Evolutionary conservation across 2,329 filamentous ascomycete genomes (phyloP).

Genomic region (Hypoxylon sp.): DNA sequence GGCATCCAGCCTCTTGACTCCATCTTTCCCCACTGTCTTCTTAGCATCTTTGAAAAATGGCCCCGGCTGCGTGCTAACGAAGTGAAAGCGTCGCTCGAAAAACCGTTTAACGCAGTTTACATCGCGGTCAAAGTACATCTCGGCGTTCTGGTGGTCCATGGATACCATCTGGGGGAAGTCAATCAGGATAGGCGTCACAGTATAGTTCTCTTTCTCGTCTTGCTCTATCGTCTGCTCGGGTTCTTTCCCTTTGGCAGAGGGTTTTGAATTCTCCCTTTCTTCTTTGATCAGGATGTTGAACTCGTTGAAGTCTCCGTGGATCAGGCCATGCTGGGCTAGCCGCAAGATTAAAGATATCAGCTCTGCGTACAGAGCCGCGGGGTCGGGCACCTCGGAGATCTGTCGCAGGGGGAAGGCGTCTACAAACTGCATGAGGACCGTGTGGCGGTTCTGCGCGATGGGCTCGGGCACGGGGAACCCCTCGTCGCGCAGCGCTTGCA

Average conservation of each 20-base stretch:
- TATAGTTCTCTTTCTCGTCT: constrained; percentile 57
- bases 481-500: constrained; percentile 86
- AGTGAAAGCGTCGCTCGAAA: constrained; percentile 90
- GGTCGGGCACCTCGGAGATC: constrained; percentile 85
- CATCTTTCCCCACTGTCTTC: constrained; percentile 77
- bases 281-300: constrained; percentile 98
- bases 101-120: constrained; percentile 96
- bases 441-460: constrained; percentile 90
- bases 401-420: constrained; percentile 94
- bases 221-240: constrained; percentile 36
- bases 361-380: constrained; percentile 89
- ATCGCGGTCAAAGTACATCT: constrained; percentile 98
- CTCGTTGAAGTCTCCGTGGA: constrained; percentile 99
- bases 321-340: constrained; percentile 87
- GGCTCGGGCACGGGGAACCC: constrained; percentile 93
- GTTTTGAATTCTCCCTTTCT: constrained; percentile 57
- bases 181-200: constrained; percentile 85
- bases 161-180: constrained; percentile 99
- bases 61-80: constrained; percentile 83
- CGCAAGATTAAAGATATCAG: constrained; percentile 88
- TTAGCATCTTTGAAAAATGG: constrained; percentile 89
- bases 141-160: constrained; percentile 91
- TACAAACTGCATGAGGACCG: constrained; percentile 94
- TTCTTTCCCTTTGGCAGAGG: constrained; percentile 36
- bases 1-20: constrained; percentile 81